Base-by-base conservation (phyloP, 2,329 filamentous ascomycete genomes). In the Trichophyton simii region DNA sequence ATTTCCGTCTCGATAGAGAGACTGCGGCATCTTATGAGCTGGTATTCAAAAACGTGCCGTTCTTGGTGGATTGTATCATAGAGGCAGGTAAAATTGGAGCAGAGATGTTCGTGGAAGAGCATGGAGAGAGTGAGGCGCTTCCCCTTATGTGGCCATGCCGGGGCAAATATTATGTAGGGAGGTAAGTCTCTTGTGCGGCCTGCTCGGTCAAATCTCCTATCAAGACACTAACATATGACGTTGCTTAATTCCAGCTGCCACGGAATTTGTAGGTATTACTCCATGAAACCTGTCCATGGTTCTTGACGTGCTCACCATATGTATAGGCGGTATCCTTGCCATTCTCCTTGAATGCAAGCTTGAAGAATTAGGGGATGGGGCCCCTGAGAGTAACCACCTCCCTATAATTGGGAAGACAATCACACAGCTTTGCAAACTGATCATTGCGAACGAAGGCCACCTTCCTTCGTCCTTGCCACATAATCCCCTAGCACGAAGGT, bases 121-220 rank as follows among this genome's bases (percentile, higher is more conserved):
- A 75, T 60, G 72, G 71, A 42, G 62, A 68, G 2, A 55, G 68
- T 38, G 65, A 69, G 38, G 68, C 71, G 5, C 65, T 76, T 59
- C 73, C 73, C 9, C 62, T 77, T 59, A 76, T 76, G 74, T 77
- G 74, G 69, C 64, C 67, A 13, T 76, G 73, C 66, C 70, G 73
- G 62, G 69, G 65, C 2, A 65, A 70, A 57, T 75, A 72, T 61
- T 68, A 68, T 48, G 66, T 75, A 41, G 75, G 75, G 65, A 69
- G 71, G 73, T 75, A 58, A 72, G 73, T 71, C 4, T 44, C 13
- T 15, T 15, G 1, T 15, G 20, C 4, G 13, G 18, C 28, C 20
- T n/a, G 22, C 25, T 18, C n/a, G 1, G 15, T 6, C 9, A 54
- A 54, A 28, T 28, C 11, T 15, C 6, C 3, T 22, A 22, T 52